Conservation (phyloP, 176 grass and related monocot species). For the Carex parvula region DNA sequence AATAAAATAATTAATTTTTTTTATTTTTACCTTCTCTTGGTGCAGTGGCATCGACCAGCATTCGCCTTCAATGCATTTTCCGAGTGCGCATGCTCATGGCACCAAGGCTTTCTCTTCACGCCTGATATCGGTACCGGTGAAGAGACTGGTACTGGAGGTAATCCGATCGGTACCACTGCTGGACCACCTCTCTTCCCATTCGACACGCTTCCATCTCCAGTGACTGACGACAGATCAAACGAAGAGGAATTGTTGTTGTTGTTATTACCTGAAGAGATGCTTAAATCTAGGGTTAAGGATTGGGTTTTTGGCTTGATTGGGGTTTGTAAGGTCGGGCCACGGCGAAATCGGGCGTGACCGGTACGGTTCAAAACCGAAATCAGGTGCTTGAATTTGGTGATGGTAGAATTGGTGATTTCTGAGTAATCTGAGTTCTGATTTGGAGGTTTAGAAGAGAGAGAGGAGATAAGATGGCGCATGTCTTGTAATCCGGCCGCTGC, state of each 20-base stretch:
- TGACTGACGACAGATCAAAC: slow-evolving; percentile 62
- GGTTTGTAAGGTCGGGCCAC: slow-evolving; percentile 40
- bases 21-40: slow-evolving; percentile 55
- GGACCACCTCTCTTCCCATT: slow-evolving; percentile 42
- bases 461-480: slow-evolving; percentile 67
- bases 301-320: slow-evolving; percentile 16
- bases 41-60: slow-evolving; percentile 77
- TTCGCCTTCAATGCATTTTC: slow-evolving; percentile 48
- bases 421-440: slow-evolving; percentile 43
- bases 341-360: slow-evolving; percentile 81
- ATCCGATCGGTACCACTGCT: slow-evolving; percentile 20
- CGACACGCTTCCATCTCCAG: slow-evolving; percentile 73
- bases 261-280: slow-evolving; percentile 43
- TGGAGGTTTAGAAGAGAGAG: slow-evolving; percentile 42
- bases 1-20: neutral
- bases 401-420: slow-evolving; percentile 69
- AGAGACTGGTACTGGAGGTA: slow-evolving; percentile 31
- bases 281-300: slow-evolving; percentile 31
- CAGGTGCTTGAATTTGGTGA: slow-evolving; percentile 87
- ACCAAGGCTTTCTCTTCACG: slow-evolving; percentile 44
- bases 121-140: neutral
- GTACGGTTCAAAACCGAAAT: slow-evolving; percentile 82
- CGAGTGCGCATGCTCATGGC: slow-evolving; percentile 78
- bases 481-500: slow-evolving; percentile 52
- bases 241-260: slow-evolving; percentile 43